Percentiles rank a stretch among this genome's conserved stretches.
These are phyloP conservation scores for Gymnopilus dilepis DNA, from an alignment of 768 basidiomycete species.

Conservation along the genomic window DNA sequence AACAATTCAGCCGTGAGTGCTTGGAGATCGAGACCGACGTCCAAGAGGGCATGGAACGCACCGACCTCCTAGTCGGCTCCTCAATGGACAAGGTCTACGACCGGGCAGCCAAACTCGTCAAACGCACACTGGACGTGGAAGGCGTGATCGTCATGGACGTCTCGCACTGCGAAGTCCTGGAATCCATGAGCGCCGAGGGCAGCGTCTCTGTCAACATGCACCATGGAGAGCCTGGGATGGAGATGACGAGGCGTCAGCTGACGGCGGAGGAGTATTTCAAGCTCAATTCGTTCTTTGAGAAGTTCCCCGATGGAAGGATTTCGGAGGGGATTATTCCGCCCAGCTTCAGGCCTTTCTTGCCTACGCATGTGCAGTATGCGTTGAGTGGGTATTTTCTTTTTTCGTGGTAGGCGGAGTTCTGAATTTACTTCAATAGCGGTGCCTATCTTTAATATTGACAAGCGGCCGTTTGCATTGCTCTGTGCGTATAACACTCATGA, in stretches of 20 bases:
- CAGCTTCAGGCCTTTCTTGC: conserved; percentile 84
- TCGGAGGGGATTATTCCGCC: conserved; percentile 86
- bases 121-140: conserved; percentile 89
- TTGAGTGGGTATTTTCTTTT: conserved; percentile 60
- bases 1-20: conserved; percentile 93
- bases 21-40: conserved; percentile 82
- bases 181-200: conserved; percentile 66
- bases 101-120: conserved; percentile 87
- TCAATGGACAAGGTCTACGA: conserved; percentile 91
- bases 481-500: conserved; percentile 90
- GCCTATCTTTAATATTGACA: conserved; percentile 92
- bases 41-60: conserved; percentile 35
- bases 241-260: conserved; percentile 59
- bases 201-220: conserved; percentile 73
- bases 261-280: conserved; percentile 74
- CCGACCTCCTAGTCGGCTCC: conserved; percentile 41
- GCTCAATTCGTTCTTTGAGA: conserved; percentile 77
- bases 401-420: conserved; percentile 7
- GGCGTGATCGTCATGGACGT: conserved; percentile 93
- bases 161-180: conserved; percentile 86
- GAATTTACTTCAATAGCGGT: conserved; percentile 57
- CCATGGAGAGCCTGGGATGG: conserved; percentile 61
- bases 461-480: conserved; percentile 87
- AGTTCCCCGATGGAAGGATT: conserved; percentile 84
- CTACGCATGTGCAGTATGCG: conserved; percentile 83